Percentiles rank a stretch among this genome's conserved stretches.
phyloP scores from a whole-genome alignment of 2,329 filamentous ascomycete species.

The Colletotrichum liriopes region DNA sequence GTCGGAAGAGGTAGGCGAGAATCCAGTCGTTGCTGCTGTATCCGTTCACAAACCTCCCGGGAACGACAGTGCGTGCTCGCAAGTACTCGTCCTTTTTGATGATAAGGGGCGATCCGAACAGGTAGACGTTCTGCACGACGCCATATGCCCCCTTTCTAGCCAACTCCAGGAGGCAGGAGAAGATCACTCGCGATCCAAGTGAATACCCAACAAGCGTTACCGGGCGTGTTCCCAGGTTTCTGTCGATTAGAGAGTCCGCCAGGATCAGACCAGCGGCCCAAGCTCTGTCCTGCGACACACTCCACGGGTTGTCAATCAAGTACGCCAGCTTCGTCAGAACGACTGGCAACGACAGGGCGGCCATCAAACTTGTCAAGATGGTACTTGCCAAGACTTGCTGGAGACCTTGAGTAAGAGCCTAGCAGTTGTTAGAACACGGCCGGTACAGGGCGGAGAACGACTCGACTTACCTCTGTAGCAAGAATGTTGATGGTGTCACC shows the following conservation, averaged over 20 bases:
- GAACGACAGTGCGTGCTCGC: constrained; percentile 84
- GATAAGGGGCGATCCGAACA: constrained; percentile 94
- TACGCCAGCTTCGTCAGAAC: constrained; percentile 95
- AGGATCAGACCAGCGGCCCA: constrained; percentile 91
- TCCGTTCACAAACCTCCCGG: constrained; percentile 94
- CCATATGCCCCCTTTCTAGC: constrained; percentile 87
- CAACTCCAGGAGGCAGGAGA: constrained; percentile 90
- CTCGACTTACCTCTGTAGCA: constrained; percentile 86
- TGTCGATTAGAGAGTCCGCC: constrained; percentile 92
- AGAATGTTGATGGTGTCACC: constrained; percentile 99
- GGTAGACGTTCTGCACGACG: constrained; percentile 92
- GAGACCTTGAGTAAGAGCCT: constrained; percentile 95
- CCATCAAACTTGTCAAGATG: constrained; percentile 90
- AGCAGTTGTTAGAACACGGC: constrained; percentile 47
- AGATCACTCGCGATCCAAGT: constrained; percentile 91
- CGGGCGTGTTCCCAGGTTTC: constrained; percentile 90
- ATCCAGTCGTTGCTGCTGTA: constrained; percentile 99
- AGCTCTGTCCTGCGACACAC: constrained; percentile 93
- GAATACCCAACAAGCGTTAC: constrained; percentile 97
- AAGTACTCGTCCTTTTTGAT: constrained; percentile 93
- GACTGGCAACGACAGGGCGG: constrained; percentile 91
- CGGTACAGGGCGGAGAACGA: neutral
- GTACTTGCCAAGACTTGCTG: constrained; percentile 96
- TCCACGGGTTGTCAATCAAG: constrained; percentile 98
- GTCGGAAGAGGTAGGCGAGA: constrained; percentile 92